Evolutionary conservation across 805 yeast species (phyloP), one percentile per base, ranked within the genome.

Genomic region (Candida anglica): DNA sequence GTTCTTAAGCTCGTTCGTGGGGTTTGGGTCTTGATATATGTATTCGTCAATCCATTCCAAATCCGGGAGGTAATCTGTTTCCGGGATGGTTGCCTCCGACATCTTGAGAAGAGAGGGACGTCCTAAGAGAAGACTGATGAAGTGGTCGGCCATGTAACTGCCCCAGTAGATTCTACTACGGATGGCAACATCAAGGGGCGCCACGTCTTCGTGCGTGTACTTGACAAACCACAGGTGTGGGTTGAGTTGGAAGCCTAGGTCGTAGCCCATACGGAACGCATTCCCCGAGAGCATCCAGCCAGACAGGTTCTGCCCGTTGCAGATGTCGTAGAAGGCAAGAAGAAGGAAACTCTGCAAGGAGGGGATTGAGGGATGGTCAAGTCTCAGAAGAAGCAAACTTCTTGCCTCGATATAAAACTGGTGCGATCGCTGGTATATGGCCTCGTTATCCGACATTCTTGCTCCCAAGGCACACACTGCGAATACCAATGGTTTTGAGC

Each of bases 161-260:
- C 85, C 85, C 86, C 86, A 79, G 48, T 74, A 75, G 8, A 79
- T 73, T 38, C 86, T 58, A 32, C 77, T 69, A 38, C 82, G 62
- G 35, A 79, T 75, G 26, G 71, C 75, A 13, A 72, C 61, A 42
- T 77, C 80, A 32, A 77, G 64, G 20, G 69, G 64, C n/a, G 68
- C 60, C 30, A 72, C 50, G 24, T 58, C 56, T 25, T 58, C 63
- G n/a, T 58, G 53, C 14, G 53, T 53, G 13, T 60, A 58, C 40
- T 65, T 66, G 32, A 67, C 48, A 42, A 69, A 68, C 82, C 82
- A 77, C n/a, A 70, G 75, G 39, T 72, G 61, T 2, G 84, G 83
- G 40, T 75, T 70, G 35, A 77, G 55, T 46, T 79, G 82, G 47
- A 78, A 78, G 1, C 84, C 84, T 44, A 79, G 58, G 48, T 78